These are phyloP conservation scores for Metarhizium guizhouense DNA, from an alignment of 2,329 filamentous ascomycete genomes.

Conservation along the genomic window DNA sequence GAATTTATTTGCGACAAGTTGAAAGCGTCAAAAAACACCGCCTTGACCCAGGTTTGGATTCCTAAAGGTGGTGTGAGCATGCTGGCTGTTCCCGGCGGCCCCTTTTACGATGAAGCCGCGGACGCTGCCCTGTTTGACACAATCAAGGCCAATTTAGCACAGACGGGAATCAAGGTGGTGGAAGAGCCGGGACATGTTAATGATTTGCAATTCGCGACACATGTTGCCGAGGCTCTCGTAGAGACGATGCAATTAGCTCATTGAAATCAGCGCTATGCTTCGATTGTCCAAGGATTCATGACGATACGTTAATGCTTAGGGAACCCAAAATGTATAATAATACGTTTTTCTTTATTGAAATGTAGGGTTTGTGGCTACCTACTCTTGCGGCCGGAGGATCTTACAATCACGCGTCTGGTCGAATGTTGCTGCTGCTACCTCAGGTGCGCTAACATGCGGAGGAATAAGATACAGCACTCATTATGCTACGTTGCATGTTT, in stretches of 20 bases:
- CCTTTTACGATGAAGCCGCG: conserved; percentile 39
- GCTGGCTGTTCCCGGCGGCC: conserved; percentile 42
- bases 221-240: conserved; percentile 33
- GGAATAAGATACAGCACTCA: too few relatives aligned
- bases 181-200: conserved; percentile 45
- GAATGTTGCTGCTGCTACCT: too few relatives aligned
- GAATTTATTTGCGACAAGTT: conserved; percentile 47
- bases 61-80: conserved; percentile 53
- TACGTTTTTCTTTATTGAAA: too few relatives aligned
- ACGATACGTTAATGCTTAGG: too few relatives aligned
- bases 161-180: conserved; percentile 38
- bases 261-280: too few relatives aligned
- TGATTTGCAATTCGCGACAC: conserved; percentile 38
- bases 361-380: too few relatives aligned
- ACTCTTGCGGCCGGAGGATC: too few relatives aligned
- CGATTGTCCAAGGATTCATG: too few relatives aligned
- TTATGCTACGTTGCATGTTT: too few relatives aligned
- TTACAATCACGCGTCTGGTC: too few relatives aligned
- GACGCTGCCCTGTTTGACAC: conserved; percentile 43
- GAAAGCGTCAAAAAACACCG: conserved; percentile 25
- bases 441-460: too few relatives aligned
- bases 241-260: neutral
- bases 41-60: conserved; percentile 45
- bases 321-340: too few relatives aligned
- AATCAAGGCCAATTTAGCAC: conserved; percentile 38